Evolutionary conservation across 371 early-diverging fungal genomes (phyloP).

Genomic region (Mortierella sp.): DNA sequence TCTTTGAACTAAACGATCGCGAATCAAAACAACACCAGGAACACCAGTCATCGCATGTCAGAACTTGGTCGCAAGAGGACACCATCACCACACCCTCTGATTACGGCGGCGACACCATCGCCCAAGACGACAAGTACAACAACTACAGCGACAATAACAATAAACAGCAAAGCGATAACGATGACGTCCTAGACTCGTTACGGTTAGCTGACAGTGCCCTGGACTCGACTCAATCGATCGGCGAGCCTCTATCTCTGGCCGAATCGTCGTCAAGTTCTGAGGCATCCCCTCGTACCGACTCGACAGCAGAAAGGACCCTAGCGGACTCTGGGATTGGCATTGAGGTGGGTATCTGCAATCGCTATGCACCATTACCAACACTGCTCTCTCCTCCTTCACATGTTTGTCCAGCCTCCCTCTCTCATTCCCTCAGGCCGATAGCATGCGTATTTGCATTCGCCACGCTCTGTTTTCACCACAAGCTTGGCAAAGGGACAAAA

Average conservation of each 20-base stretch:
- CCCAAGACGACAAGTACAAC: not conserved
- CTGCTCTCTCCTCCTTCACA: constrained; percentile 11
- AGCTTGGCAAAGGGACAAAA: not conserved
- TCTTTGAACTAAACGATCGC: not conserved
- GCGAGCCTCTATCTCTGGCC: not conserved
- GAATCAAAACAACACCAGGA: not conserved
- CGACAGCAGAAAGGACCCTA: constrained; percentile 11
- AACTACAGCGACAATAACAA: not conserved
- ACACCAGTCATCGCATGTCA: constrained; percentile 6
- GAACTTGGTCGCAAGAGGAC: constrained; percentile 21
- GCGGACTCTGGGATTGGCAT: constrained; percentile 30
- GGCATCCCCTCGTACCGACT: not conserved
- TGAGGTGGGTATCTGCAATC: constrained; percentile 23
- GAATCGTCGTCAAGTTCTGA: not conserved
- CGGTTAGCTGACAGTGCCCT: not conserved
- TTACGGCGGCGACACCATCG: not conserved
- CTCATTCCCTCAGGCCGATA: not conserved
- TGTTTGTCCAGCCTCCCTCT: not conserved
- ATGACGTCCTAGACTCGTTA: not conserved
- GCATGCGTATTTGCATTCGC: not conserved
- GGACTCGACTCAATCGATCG: not conserved
- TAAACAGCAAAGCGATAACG: not conserved
- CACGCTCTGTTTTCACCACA: not conserved
- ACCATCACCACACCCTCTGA: constrained; percentile 12
- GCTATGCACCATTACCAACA: not conserved